Evolutionary conservation across 768 basidiomycete genomes (phyloP).

Genomic region (Mycena chlorophos): DNA sequence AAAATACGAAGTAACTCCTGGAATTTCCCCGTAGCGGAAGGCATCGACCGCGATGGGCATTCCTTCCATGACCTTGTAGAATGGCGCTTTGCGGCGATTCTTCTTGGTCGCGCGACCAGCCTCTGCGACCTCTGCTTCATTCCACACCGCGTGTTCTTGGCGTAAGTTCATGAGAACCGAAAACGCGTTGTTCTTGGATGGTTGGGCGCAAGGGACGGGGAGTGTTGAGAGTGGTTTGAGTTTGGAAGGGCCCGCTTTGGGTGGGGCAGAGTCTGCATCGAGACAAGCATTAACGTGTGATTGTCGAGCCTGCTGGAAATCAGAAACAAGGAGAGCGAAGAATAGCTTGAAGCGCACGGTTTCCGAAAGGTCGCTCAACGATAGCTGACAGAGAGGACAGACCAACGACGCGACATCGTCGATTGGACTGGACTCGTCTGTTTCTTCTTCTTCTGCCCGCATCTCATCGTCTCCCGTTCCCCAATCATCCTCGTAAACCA

Average conservation of each 20-base stretch:
- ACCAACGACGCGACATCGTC: conserved; percentile 22
- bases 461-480: conserved; percentile 73
- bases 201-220: conserved; percentile 22
- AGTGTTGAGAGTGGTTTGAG: conserved; percentile 28
- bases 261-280: conserved; percentile 27
- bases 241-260: conserved; percentile 16
- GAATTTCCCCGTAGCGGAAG: conserved; percentile 91
- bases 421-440: conserved; percentile 4
- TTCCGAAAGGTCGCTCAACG: conserved; percentile 16
- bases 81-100: conserved; percentile 78
- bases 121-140: conserved; percentile 63
- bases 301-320: conserved; percentile 43
- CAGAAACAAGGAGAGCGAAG: background rate
- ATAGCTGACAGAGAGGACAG: conserved; percentile 34
- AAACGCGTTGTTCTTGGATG: conserved; percentile 52
- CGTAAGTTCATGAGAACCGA: conserved; percentile 87
- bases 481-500: conserved; percentile 56
- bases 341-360: conserved; percentile 9
- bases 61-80: conserved; percentile 93
- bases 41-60: conserved; percentile 99
- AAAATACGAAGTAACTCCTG: conserved; percentile 84
- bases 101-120: conserved; percentile 48
- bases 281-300: conserved; percentile 61
- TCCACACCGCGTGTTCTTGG: conserved; percentile 83
- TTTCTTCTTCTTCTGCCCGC: conserved; percentile 31